Evolutionary conservation across 139 green algal genomes (phyloP).

Genomic region (Mesotaenium endlicherianum): DNA sequence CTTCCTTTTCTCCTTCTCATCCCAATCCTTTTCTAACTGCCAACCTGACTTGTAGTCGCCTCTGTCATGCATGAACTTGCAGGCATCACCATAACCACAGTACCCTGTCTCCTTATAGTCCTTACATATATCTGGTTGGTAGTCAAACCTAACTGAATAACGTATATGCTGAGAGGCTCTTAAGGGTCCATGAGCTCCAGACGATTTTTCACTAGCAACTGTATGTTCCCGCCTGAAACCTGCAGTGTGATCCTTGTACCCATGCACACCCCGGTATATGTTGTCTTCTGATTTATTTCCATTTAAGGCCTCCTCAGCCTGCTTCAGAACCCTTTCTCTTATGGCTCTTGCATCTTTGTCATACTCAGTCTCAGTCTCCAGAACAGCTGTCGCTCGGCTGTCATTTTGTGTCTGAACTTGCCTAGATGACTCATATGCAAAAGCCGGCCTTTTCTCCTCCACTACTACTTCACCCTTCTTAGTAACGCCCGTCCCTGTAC

Average conservation of each 20-base stretch:
- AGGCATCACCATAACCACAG: slow-evolving; percentile 90
- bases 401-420: slow-evolving; percentile 15
- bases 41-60: slow-evolving; percentile 95
- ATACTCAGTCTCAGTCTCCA: slow-evolving; percentile 51
- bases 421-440: neutral
- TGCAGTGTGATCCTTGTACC: slow-evolving; percentile 49
- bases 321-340: slow-evolving; percentile 45
- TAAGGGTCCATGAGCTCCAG: slow-evolving; percentile 70
- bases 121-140: slow-evolving; percentile 98
- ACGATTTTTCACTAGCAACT: slow-evolving; percentile 41
- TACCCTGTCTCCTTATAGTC: slow-evolving; percentile 91
- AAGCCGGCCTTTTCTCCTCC: neutral
- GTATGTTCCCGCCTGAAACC: slow-evolving; percentile 51
- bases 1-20: slow-evolving; percentile 84
- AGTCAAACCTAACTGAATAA: slow-evolving; percentile 82
- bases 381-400: slow-evolving; percentile 31
- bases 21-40: slow-evolving; percentile 83
- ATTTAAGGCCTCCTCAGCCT: slow-evolving; percentile 35
- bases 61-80: slow-evolving; percentile 99
- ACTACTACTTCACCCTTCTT: neutral
- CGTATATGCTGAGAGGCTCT: slow-evolving; percentile 71
- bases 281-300: slow-evolving; percentile 28
- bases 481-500: neutral
- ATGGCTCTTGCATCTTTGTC: slow-evolving; percentile 44
- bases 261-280: slow-evolving; percentile 37